Evolutionary conservation across 352 stramenopile species (phyloP).

Genomic region (Phytophthora cajani): DNA sequence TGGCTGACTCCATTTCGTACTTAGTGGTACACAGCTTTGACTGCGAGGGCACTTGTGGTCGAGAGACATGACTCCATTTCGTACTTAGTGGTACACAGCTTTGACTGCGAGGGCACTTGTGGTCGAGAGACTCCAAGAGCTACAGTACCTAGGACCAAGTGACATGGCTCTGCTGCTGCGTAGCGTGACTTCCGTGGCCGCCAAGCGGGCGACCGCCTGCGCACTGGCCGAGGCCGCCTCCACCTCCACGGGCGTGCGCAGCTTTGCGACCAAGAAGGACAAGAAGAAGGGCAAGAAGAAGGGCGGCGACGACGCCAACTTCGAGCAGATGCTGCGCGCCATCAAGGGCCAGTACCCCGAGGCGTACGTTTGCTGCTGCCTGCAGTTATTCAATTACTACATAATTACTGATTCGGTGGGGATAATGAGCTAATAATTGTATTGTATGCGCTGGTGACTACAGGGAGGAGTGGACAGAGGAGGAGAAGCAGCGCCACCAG

Average conservation of each 20-base stretch:
- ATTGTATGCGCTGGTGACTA: background rate
- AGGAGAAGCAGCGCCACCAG: conserved; percentile 79
- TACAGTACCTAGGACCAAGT: conserved; percentile 6
- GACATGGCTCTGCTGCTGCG: conserved; percentile 41
- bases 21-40: conserved; percentile 1
- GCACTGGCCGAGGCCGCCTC: conserved; percentile 19
- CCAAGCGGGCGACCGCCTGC: conserved; percentile 31
- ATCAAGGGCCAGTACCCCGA: conserved; percentile 82
- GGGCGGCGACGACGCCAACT: conserved; percentile 67
- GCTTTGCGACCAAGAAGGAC: conserved; percentile 63
- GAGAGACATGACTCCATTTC: conserved; percentile 13
- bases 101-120: conserved; percentile 21
- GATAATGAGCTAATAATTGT: conserved; percentile 1
- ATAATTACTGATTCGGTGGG: background rate
- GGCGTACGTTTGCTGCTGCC: conserved; percentile 48
- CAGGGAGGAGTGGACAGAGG: conserved; percentile 81
- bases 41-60: conserved; percentile 27
- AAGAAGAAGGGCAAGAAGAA: conserved; percentile 73
- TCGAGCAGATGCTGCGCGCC: conserved; percentile 85
- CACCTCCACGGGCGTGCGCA: conserved; percentile 25
- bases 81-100: background rate
- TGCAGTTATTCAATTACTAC: background rate
- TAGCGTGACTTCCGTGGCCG: conserved; percentile 33
- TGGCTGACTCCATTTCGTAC: background rate
- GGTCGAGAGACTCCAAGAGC: conserved; percentile 31